Percentiles rank a stretch among this genome's conserved stretches.
Evolutionary conservation across 2,329 filamentous ascomycete species (phyloP).

Genomic region (Venturiaceae sp.): DNA sequence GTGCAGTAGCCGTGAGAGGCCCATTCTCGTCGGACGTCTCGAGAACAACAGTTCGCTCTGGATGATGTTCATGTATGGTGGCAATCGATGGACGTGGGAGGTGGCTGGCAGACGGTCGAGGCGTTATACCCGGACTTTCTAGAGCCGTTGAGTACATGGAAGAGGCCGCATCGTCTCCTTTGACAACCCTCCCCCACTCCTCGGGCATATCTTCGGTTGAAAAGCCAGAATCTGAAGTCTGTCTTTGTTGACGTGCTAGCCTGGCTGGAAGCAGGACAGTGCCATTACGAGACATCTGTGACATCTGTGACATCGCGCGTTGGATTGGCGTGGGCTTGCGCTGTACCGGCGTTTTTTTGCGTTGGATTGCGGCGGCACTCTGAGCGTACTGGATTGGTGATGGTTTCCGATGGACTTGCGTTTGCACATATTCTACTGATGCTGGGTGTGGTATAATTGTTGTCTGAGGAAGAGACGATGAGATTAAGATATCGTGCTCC

Average conservation of each 20-base stretch:
- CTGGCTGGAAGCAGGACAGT: neutral
- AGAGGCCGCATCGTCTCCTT: conserved; percentile 16
- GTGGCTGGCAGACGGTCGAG: neutral
- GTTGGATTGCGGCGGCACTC: too few relatives aligned
- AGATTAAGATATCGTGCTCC: neutral
- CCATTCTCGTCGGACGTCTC: neutral
- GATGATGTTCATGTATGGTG: neutral
- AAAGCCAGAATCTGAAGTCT: conserved; percentile 19
- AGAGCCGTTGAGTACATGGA: conserved; percentile 27
- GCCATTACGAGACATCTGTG: neutral
- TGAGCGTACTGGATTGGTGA: neutral
- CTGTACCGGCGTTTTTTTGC: neutral
- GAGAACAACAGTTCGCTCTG: neutral
- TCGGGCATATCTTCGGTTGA: conserved; percentile 23
- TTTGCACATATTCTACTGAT: neutral
- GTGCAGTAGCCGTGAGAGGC: neutral
- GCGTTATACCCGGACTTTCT: neutral
- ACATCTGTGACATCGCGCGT: neutral
- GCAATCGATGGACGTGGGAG: neutral
- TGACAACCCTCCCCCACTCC: conserved; percentile 26
- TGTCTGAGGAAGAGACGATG: neutral
- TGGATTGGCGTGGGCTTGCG: conserved; percentile 11
- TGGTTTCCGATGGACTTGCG: too few relatives aligned
- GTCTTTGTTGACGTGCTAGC: conserved; percentile 4
- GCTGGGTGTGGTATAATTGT: neutral